Conservation (phyloP, 441 rosid genomes). For the Adansonia grandidieri region DNA sequence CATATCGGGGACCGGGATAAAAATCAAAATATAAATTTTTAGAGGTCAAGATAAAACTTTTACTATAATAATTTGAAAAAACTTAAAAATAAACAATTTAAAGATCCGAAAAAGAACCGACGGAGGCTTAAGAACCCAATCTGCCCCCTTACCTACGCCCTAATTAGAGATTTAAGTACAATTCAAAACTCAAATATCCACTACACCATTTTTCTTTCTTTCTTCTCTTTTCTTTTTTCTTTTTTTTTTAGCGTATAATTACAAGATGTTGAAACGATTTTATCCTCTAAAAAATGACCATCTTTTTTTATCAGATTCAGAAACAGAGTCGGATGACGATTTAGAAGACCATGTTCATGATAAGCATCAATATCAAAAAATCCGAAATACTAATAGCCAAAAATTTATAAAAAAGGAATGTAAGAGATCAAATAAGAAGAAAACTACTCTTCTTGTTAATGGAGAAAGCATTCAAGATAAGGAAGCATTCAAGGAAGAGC, state of each 20-base stretch:
- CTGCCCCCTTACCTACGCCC: too few species aligned
- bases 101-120: too few species aligned
- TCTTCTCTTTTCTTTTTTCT: neutral
- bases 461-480: neutral
- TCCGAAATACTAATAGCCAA: neutral
- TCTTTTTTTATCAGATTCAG: slow-evolving; percentile 31
- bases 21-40: too few species aligned
- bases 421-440: neutral
- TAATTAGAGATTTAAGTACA: neutral
- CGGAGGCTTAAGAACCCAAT: too few species aligned
- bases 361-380: neutral
- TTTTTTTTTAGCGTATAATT: neutral
- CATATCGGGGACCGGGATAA: too few species aligned
- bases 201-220: neutral
- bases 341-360: neutral
- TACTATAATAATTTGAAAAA: too few species aligned
- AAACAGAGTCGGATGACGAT: slow-evolving; percentile 33
- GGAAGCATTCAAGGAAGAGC: slow-evolving; percentile 7
- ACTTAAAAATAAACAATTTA: too few species aligned
- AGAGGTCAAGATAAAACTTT: too few species aligned
- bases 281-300: neutral
- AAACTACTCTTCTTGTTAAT: neutral
- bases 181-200: neutral
- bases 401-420: slow-evolving; percentile 8
- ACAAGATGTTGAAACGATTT: slow-evolving; percentile 25